Evolutionary conservation across 108 stramenopile genomes (phyloP).

Genomic region (Licmophora abbreviata): DNA sequence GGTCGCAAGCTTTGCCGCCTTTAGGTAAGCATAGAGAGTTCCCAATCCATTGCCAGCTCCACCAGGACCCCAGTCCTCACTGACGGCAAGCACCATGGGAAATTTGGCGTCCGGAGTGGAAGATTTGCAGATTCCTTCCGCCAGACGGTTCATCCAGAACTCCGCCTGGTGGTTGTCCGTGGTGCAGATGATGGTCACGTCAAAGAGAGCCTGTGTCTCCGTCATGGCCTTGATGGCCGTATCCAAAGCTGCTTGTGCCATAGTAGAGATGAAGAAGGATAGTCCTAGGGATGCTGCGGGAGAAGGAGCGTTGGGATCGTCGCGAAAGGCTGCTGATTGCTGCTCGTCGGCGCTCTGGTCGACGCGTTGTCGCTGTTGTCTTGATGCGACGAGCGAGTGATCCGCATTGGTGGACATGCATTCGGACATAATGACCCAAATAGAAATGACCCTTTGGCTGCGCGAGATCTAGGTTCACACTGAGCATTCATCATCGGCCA

Average conservation of each 20-base stretch:
- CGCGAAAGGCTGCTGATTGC: too few species aligned
- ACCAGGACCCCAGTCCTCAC: conserved; percentile 89
- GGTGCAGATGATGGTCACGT: conserved; percentile 95
- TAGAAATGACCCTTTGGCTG: too few species aligned
- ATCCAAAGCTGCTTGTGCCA: conserved; percentile 1
- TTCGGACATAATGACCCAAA: too few species aligned
- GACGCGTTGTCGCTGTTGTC: too few species aligned
- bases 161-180: conserved; percentile 92
- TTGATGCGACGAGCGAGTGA: too few species aligned
- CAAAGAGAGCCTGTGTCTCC: conserved; percentile 53
- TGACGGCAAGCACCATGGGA: conserved; percentile 89
- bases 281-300: too few species aligned
- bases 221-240: conserved; percentile 72
- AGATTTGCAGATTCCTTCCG: conserved; percentile 43
- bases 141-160: conserved; percentile 94
- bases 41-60: conserved; percentile 95
- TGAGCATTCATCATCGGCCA: too few species aligned
- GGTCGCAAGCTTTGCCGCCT: conserved; percentile 78
- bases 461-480: too few species aligned
- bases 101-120: conserved; percentile 13
- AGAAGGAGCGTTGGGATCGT: too few species aligned
- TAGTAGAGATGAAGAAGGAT: too few species aligned
- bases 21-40: conserved; percentile 91
- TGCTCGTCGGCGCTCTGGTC: too few species aligned
- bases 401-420: too few species aligned